phyloP scores from a whole-genome alignment of 73 alveolate species.

The Paramecium sonneborni region DNA sequence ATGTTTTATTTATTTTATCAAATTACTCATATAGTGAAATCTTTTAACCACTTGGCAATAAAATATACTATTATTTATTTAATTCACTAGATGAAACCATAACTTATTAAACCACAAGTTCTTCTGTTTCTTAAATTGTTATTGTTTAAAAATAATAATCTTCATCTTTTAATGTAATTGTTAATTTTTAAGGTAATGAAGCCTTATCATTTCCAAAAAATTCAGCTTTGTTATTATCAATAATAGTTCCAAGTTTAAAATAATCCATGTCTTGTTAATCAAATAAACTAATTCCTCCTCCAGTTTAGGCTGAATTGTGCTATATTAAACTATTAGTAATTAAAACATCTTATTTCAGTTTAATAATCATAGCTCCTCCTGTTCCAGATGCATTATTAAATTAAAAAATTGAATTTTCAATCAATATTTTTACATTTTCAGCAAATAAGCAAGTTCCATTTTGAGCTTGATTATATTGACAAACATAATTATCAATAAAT shows the following conservation, averaged over 20 bases:
- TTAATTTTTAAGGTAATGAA: neutral
- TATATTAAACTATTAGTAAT: neutral
- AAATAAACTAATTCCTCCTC: neutral
- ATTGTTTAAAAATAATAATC: neutral
- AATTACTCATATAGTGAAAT: neutral
- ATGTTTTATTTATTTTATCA: neutral
- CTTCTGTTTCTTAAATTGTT: neutral
- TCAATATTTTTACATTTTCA: neutral
- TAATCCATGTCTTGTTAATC: neutral
- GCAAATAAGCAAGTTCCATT: neutral
- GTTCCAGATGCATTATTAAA: neutral
- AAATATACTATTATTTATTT: neutral
- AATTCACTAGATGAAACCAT: neutral
- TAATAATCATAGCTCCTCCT: neutral
- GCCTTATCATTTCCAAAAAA: neutral
- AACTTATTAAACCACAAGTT: neutral
- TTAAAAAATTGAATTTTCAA: neutral
- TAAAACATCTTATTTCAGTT: neutral
- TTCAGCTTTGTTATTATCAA: neutral
- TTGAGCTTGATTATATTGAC: neutral
- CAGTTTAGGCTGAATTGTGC: neutral
- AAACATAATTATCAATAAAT: neutral
- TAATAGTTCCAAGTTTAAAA: neutral
- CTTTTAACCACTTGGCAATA: constrained; percentile 10
- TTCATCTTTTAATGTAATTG: neutral